phyloP scores from a whole-genome alignment of 2,329 filamentous ascomycete genomes.

The Fusarium veterinarium region DNA sequence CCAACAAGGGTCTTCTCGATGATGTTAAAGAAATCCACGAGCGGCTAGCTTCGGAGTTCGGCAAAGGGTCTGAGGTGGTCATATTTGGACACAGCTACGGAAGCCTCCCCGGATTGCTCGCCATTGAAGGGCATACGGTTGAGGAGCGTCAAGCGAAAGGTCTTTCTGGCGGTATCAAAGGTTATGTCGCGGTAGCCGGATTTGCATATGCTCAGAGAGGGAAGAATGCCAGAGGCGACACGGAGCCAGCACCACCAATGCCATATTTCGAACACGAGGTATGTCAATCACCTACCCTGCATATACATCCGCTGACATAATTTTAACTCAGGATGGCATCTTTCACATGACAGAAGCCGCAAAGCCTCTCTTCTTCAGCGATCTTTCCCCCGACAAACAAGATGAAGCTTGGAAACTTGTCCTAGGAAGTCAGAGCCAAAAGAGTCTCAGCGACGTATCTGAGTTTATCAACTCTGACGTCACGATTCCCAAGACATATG shows the following conservation, averaged over 20 bases:
- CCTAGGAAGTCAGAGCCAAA: neutral
- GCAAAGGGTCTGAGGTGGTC: neutral
- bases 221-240: neutral
- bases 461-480: slow-evolving; percentile 2
- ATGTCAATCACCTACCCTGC: rapidly evolving
- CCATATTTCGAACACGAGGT: neutral
- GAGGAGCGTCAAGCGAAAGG: neutral
- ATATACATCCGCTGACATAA: rapidly evolving
- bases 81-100: slow-evolving; percentile 6
- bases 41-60: neutral
- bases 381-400: rapidly evolving
- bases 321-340: neutral
- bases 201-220: neutral
- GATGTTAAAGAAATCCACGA: neutral
- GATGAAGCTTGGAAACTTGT: neutral
- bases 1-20: neutral
- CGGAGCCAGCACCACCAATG: neutral
- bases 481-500: neutral
- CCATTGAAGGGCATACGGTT: rapidly evolving
- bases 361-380: neutral
- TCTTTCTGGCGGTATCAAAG: neutral
- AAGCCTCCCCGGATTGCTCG: neutral
- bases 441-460: neutral
- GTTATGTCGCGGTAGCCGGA: neutral
- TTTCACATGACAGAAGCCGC: neutral